Conservation (phyloP, 2,329 filamentous ascomycete genomes). For the Ceratocystis harringtonii region DNA sequence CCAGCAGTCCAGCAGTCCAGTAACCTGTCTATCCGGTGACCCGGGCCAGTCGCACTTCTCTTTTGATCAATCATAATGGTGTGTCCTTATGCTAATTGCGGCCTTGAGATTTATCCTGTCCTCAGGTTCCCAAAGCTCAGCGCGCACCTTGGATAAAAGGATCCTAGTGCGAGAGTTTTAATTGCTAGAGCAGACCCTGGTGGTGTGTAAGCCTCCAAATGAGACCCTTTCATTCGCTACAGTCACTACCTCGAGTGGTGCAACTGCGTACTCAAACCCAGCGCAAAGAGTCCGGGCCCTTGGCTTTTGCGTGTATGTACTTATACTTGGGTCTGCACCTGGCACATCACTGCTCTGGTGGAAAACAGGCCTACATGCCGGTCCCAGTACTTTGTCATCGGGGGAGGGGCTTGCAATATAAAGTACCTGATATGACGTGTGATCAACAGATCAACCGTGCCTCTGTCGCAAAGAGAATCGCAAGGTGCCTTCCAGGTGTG, state of each 20-base stretch:
- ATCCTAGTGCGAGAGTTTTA: background rate
- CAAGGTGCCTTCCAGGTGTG: background rate
- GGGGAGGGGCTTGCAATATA: background rate
- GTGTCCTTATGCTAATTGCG: background rate
- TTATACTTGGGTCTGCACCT: background rate
- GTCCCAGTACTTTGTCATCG: too few species aligned
- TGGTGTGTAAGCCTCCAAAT: background rate
- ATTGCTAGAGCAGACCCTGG: background rate
- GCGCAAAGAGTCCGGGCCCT: background rate
- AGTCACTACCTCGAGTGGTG: background rate
- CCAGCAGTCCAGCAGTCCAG: too few species aligned
- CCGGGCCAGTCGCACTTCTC: background rate
- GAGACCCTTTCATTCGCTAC: background rate
- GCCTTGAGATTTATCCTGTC: background rate
- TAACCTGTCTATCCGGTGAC: background rate
- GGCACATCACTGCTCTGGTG: background rate
- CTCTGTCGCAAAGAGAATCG: background rate
- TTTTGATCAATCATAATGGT: background rate
- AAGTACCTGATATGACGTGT: background rate
- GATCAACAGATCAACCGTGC: background rate
- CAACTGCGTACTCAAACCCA: background rate
- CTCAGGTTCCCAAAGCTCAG: background rate
- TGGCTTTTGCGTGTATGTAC: background rate
- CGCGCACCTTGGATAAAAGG: background rate
- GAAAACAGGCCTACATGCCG: background rate